Evolutionary conservation across 78 protist genomes (phyloP).

Genomic region (Polysphondylium violaceum): DNA sequence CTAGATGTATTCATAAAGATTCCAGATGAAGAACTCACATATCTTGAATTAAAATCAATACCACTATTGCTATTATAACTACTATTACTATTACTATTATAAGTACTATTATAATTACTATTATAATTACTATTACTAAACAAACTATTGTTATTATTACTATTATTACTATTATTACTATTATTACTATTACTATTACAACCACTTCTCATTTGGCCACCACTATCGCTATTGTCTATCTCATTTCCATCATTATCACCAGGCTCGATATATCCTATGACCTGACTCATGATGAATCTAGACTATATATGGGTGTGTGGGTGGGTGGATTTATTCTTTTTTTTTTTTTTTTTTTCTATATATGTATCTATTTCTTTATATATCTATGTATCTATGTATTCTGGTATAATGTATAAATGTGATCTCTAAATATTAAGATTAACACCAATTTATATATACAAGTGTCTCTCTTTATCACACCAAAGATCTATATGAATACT

Average conservation of each 20-base stretch:
- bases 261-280: constrained; percentile 21
- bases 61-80: background rate
- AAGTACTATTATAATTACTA: background rate
- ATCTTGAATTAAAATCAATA: background rate
- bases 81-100: background rate
- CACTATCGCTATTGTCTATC: background rate
- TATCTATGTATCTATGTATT: too few relatives aligned
- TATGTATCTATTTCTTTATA: too few relatives aligned
- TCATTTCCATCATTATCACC: constrained; percentile 19
- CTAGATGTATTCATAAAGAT: too few relatives aligned
- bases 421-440: too few relatives aligned
- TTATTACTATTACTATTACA: background rate
- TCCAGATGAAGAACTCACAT: background rate
- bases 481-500: too few relatives aligned
- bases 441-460: too few relatives aligned
- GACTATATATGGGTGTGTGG: background rate
- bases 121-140: background rate
- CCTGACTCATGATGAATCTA: constrained; percentile 26
- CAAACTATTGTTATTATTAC: background rate
- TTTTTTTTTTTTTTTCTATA: background rate
- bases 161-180: background rate
- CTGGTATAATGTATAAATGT: too few relatives aligned
- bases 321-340: background rate
- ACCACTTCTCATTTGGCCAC: background rate
- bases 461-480: too few relatives aligned